These are phyloP conservation scores for Crucibulum laeve DNA, from an alignment of 768 basidiomycete species.

Conservation along the genomic window DNA sequence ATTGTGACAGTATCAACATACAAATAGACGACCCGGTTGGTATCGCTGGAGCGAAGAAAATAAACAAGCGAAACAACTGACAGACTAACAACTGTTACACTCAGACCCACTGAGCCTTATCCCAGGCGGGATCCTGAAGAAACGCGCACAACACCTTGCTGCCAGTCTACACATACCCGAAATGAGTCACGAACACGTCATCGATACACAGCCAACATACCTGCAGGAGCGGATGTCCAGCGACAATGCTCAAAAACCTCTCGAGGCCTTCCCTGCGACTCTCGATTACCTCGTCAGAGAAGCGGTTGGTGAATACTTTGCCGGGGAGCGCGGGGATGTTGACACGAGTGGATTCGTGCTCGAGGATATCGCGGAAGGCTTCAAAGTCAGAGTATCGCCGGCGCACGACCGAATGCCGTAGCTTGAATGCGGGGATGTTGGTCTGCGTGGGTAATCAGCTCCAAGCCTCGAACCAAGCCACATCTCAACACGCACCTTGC, in stretches of 20 bases:
- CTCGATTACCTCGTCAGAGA: constrained; percentile 98
- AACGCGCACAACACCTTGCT: constrained; percentile 96
- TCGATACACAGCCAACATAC: constrained; percentile 32
- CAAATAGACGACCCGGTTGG: too few relatives aligned
- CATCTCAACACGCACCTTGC: constrained; percentile 60
- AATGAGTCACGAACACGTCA: constrained; percentile 5
- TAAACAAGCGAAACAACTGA: too few relatives aligned
- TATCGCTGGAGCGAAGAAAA: too few relatives aligned
- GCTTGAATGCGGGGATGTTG: constrained; percentile 98
- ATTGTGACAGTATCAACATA: too few relatives aligned
- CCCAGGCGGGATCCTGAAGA: constrained; percentile 93
- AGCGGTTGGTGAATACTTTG: constrained; percentile 97
- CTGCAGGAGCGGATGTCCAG: constrained; percentile 95
- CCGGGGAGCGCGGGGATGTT: constrained; percentile 97
- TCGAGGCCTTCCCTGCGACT: constrained; percentile 87
- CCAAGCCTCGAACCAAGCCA: constrained; percentile 1
- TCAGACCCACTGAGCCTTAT: constrained; percentile 75
- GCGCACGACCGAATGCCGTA: constrained; percentile 86
- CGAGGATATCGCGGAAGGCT: constrained; percentile 96
- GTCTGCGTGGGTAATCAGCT: constrained; percentile 47
- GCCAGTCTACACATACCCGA: constrained; percentile 59
- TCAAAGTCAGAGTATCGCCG: constrained; percentile 92
- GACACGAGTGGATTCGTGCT: constrained; percentile 94
- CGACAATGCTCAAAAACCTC: constrained; percentile 92
- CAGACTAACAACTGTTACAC: too few relatives aligned